Evolutionary conservation across 1,284 basidiomycete genomes (phyloP).

Genomic region (Moesziomyces globuligerus): DNA sequence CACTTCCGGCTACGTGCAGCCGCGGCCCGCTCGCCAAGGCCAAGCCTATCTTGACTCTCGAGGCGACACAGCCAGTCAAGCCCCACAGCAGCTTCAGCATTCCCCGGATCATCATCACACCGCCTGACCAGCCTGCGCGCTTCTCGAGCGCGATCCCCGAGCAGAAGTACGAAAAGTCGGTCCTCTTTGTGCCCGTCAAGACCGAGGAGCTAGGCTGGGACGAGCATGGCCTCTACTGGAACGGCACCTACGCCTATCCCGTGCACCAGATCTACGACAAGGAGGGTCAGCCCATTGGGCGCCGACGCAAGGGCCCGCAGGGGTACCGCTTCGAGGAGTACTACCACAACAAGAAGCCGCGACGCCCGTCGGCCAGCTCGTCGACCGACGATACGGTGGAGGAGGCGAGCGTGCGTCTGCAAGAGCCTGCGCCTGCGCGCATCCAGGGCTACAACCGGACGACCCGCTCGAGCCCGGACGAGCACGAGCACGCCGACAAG

Average conservation of each 20-base stretch:
- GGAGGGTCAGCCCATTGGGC: slow-evolving; percentile 35
- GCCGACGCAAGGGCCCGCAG: slow-evolving; percentile 33
- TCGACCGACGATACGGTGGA: slow-evolving; percentile 11
- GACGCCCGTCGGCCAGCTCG: slow-evolving; percentile 3
- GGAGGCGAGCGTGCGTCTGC: slow-evolving; percentile 29
- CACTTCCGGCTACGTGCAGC: not conserved
- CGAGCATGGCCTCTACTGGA: slow-evolving; percentile 60
- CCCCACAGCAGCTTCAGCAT: slow-evolving; percentile 20
- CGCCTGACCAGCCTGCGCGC: slow-evolving; percentile 30
- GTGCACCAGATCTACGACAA: slow-evolving; percentile 43
- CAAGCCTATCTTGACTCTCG: slow-evolving; percentile 18
- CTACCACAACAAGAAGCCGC: slow-evolving; percentile 32
- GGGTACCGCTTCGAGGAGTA: slow-evolving; percentile 47
- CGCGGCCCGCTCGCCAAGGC: not conserved
- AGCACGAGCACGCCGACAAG: not conserved
- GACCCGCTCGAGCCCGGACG: not conserved
- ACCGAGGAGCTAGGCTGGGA: slow-evolving; percentile 63
- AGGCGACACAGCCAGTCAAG: slow-evolving; percentile 8
- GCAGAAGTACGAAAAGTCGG: slow-evolving; percentile 48
- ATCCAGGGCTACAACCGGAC: slow-evolving; percentile 4
- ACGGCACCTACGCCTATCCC: slow-evolving; percentile 56
- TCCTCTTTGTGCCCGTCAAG: slow-evolving; percentile 58
- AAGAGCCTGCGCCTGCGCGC: slow-evolving; percentile 38
- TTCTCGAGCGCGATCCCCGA: slow-evolving; percentile 43
- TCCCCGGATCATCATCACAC: slow-evolving; percentile 53